phyloP scores from a whole-genome alignment of 768 basidiomycete species.

The Tricholoma hemisulphureum region DNA sequence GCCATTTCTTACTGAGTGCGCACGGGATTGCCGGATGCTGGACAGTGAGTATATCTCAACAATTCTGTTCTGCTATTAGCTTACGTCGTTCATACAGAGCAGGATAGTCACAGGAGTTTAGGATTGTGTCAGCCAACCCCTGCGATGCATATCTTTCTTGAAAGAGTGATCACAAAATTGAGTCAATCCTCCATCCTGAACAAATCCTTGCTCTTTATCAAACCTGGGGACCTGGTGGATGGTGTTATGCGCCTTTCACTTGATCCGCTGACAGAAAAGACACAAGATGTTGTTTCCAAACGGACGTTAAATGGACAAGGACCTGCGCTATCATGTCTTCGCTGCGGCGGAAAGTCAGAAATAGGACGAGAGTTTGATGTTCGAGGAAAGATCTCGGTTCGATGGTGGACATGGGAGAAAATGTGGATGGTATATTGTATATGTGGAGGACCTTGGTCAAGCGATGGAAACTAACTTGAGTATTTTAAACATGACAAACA shows the following conservation, averaged over 20 bases:
- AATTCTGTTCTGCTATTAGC: constrained; percentile 2
- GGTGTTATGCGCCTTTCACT: constrained; percentile 46
- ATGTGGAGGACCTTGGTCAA: constrained; percentile 67
- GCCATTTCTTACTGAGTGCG: constrained; percentile 39
- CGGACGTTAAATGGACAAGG: constrained; percentile 42
- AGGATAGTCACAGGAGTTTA: constrained; percentile 51
- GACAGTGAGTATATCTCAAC: constrained; percentile 29
- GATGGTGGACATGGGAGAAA: constrained; percentile 65
- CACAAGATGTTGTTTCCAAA: constrained; percentile 68
- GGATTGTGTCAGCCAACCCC: constrained; percentile 59
- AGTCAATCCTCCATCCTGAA: constrained; percentile 50
- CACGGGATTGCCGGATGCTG: constrained; percentile 31
- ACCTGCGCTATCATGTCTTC: constrained; percentile 48
- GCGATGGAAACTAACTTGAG: neutral
- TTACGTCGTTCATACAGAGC: constrained; percentile 33
- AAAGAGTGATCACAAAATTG: constrained; percentile 45
- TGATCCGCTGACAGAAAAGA: constrained; percentile 34
- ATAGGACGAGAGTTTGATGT: constrained; percentile 30
- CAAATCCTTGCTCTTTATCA: constrained; percentile 70
- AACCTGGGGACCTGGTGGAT: constrained; percentile 68
- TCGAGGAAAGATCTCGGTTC: constrained; percentile 32
- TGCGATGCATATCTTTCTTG: constrained; percentile 42
- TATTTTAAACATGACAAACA: too few species aligned
- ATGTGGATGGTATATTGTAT: constrained; percentile 61
- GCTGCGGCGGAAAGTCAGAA: constrained; percentile 63